Conservation (phyloP, 169 alveolate species). For the Plasmodium inui region DNA sequence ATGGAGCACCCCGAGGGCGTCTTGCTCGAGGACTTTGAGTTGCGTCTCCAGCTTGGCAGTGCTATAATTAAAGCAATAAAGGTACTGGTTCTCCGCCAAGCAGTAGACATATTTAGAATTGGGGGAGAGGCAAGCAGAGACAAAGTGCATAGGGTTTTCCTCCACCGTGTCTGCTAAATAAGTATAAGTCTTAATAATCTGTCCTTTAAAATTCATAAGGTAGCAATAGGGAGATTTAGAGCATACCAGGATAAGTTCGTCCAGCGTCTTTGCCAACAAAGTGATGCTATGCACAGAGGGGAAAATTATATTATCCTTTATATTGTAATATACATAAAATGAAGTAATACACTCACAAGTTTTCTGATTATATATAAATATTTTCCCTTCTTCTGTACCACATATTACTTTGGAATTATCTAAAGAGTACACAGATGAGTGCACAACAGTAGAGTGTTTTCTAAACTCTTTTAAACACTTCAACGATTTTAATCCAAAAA, state of each 20-base stretch:
- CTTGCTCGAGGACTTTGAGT: slow-evolving; percentile 69
- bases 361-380: slow-evolving; percentile 83
- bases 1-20: slow-evolving; percentile 55
- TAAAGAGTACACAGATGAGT: slow-evolving; percentile 79
- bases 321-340: slow-evolving; percentile 78
- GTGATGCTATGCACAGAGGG: slow-evolving; percentile 42
- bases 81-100: slow-evolving; percentile 79
- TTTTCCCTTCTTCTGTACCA: slow-evolving; percentile 85
- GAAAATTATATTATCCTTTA: slow-evolving; percentile 41
- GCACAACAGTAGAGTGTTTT: slow-evolving; percentile 83
- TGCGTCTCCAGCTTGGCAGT: slow-evolving; percentile 77
- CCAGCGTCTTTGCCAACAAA: slow-evolving; percentile 63
- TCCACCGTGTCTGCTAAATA: slow-evolving; percentile 66
- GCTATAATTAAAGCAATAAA: slow-evolving; percentile 81
- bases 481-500: slow-evolving; percentile 84
- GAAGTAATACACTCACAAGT: slow-evolving; percentile 81
- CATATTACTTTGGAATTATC: slow-evolving; percentile 83
- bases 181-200: slow-evolving; percentile 76
- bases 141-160: slow-evolving; percentile 3
- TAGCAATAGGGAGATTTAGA: slow-evolving; percentile 80
- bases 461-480: slow-evolving; percentile 81
- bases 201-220: slow-evolving; percentile 82
- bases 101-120: slow-evolving; percentile 81
- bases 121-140: slow-evolving; percentile 77
- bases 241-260: slow-evolving; percentile 82